Evolutionary conservation across 192 early-diverging fungal species (phyloP), one percentile per base, ranked within the genome.

Genomic region (Globomyces pollinis-pini): DNA sequence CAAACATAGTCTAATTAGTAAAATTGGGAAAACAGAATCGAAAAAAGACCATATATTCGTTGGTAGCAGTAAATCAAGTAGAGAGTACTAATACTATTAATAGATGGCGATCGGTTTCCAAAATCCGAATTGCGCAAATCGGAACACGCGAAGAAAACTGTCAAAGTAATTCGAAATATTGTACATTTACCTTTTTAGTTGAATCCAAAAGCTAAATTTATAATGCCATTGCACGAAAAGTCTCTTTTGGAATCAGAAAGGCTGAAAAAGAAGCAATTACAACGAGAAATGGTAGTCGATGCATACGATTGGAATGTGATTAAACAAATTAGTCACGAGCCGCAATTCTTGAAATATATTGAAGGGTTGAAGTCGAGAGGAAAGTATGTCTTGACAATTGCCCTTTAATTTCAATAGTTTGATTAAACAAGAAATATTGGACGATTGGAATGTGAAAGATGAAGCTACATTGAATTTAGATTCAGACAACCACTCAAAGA

Each of bases 271-370:
- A 12, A 28, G 31, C 53, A 38, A 15, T 9, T n/a, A n/a, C 29
- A 55, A 41, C 53, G 53, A 20, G 33, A 55, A 2, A 23, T 55
- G 35, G 29, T 8, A 12, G 23, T 9, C 35, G 23, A 23, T 34
- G 29, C 53, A 9, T 55, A 38, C 3, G 53, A 55, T n/a, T 55
- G 53, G 53, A 28, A 28, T 12, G 33, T 55, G 21, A 31, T 55
- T 7, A 55, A 55, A n/a, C 34, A 55, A 41, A 55, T 55, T 21
- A 38, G 35, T 21, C 38, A 36, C 21, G 53, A 55, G 29, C 24
- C 21, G 1, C 53, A 36, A 55, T 55, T 55, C n/a, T 23, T 41
- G 20, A 55, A 55, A 55, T 55, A 55, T 41, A 55, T 55, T 26
- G 53, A 55, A 35, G 33, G 9, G 21, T 24, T 55, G 32, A 55